These are phyloP conservation scores for cucumber (Cucumis sativus) DNA, from an alignment of 306 rosid genomes.

Conservation along the genomic window DNA sequence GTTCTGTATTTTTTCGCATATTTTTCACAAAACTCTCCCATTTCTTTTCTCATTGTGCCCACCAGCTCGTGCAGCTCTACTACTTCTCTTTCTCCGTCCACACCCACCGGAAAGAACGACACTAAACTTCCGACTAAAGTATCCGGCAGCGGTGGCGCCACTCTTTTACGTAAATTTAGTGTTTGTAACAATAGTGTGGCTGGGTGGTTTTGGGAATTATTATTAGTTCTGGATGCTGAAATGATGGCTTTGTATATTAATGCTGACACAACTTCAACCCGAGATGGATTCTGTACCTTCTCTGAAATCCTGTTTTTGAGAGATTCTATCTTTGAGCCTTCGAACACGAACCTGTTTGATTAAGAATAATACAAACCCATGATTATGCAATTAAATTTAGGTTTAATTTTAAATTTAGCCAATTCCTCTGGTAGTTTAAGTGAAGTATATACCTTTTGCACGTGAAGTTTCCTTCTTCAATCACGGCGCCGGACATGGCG, in stretches of 20 bases:
- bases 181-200: slow-evolving; percentile 1
- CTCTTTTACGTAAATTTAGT: slow-evolving; percentile 22
- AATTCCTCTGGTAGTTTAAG: neutral
- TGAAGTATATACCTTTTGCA: neutral
- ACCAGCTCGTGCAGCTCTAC: slow-evolving; percentile 10
- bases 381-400: no score
- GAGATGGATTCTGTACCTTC: slow-evolving; percentile 9
- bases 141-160: slow-evolving; percentile 19
- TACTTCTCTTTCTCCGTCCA: neutral
- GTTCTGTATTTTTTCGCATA: slow-evolving; percentile 8
- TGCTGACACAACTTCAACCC: slow-evolving; percentile 25
- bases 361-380: neutral
- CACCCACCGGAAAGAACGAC: neutral
- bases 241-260: slow-evolving; percentile 23
- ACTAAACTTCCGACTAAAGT: slow-evolving; percentile 17
- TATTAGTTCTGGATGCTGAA: slow-evolving; percentile 7
- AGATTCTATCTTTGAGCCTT: slow-evolving; percentile 9
- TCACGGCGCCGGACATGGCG: neutral
- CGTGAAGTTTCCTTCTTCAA: neutral
- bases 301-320: slow-evolving; percentile 11
- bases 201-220: neutral
- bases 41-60: slow-evolving; percentile 12
- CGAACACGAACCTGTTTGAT: slow-evolving; percentile 9
- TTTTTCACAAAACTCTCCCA: neutral
- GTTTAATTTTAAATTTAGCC: no score